Evolutionary conservation across 257 asterid species (phyloP), one percentile per base, ranked within the genome.

Genomic region (Solanum bulbocastanum): DNA sequence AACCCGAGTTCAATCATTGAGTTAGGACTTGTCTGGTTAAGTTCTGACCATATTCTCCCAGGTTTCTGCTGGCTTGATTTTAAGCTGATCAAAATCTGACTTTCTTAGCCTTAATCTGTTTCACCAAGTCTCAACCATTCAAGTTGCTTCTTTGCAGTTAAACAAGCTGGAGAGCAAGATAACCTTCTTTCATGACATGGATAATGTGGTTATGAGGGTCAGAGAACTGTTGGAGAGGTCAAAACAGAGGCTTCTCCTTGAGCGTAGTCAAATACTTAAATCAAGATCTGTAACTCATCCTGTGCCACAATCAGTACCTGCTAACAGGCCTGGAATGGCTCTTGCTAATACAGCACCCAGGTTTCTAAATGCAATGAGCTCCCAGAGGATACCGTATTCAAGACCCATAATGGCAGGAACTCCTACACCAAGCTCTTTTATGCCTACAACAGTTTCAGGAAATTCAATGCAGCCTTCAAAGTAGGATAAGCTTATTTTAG

Each of bases 151-250:
- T 65, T 91, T 91, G 94, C 95, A 97, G 99, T 89, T 97, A 89
- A 91, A 92, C 93, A 97, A 97, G 93, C 92, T 97, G 92, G 99
- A 97, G 94, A 89, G 92, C 83, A 97, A 97, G 92, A 87, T 97
- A 93, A 90, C 95, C 78, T 94, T 95, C 94, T 95, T 95, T 87
- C 86, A 76, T 90, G 99, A 97, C 44, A 91, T 97, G 95, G 99
- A 96, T 88, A 94, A 87, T 85, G 92, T 94, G 86, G 98, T 90
- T 25, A 84, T 92, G 93, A 94, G 97, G 88, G 98, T 93, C 76
- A 94, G 92, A 90, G 99, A 97, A 85, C 98, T 93, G 87, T 84
- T 96, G 87, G 99, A 96, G 79, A 92, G 97, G 92, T 94, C 99
- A 87, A 97, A 94, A 88, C 98, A 93, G 93, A 94, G 92, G 92